Evolutionary conservation across 331 rosid species (phyloP), one percentile per base, ranked within the genome.

Genomic region (Cucumis variabilis): DNA sequence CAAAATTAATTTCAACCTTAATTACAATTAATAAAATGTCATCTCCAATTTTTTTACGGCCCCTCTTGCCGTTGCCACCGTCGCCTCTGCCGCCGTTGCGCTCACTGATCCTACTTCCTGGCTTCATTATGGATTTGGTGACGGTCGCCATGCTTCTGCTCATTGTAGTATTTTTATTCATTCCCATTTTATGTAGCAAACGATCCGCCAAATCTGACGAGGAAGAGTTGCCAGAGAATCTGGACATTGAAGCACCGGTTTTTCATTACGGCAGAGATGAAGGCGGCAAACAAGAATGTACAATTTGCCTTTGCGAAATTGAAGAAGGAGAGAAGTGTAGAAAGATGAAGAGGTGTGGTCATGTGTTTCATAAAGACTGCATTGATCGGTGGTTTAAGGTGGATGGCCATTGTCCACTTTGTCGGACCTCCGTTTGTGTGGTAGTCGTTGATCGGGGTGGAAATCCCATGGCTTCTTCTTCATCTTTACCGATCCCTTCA

Each of bases 331-430:
- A 80, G 15, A 25, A 33, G 60, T 89, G 80, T 50, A 10, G 72
- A 24, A 44, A 19, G 20, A 60, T 58, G 20, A 14, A 1, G 11
- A 8, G 17, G 5, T 89, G 90, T 28, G 50, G 27, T 23, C 90
- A 89, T 44, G 78, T 46, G 20, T 89, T 70, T 78, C 90, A 89
- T 33, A 13, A 24, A 50, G 20, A 66, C 4, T 86, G 90, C 37
- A 72, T 86, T 23, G 79, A 81, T 1, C 21, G 20, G 28, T 86
- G 90, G 90, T 60, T 89, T 5, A 68, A 10, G 33, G 76, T 73
- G 33, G 41, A 89, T 6, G 33, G 1, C 19, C 68, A 62, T 51
- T 72, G 87, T 44, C 87, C 55, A 30, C 84, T 81, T 3, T 86
- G 90, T 17, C 87, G 85, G 19, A 53, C 33, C 24, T 44, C 16